Percentiles rank a stretch among this genome's conserved stretches.
phyloP scores from a whole-genome alignment of 2,329 filamentous ascomycete species.

The Arthrinium puccinioides region DNA sequence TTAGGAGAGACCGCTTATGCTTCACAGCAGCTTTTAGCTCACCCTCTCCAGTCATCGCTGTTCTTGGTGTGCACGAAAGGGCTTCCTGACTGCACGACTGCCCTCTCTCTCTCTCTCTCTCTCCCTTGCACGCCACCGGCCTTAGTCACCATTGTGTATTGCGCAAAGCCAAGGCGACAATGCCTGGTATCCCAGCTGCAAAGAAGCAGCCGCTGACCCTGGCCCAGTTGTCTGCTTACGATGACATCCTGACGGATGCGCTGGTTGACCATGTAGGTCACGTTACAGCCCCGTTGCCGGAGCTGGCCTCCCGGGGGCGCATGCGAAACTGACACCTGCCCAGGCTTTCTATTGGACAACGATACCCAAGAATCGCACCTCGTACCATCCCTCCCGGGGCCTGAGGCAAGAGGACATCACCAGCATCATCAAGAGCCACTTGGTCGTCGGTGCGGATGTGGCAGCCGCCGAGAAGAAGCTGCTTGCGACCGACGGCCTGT shows the following conservation, averaged over 20 bases:
- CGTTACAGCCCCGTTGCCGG: background rate
- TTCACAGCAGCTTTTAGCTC: too few species aligned
- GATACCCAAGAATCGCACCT: constrained; percentile 87
- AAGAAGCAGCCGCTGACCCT: constrained; percentile 74
- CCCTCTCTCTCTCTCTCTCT: too few species aligned
- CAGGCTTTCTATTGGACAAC: constrained; percentile 95
- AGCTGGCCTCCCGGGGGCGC: constrained; percentile 1
- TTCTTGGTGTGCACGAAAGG: too few species aligned
- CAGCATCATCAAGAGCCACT: constrained; percentile 54
- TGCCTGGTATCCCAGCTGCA: constrained; percentile 29
- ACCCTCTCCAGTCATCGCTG: too few species aligned
- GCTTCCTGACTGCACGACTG: too few species aligned
- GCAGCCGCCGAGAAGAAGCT: constrained; percentile 64
- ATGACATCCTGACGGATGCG: constrained; percentile 92
- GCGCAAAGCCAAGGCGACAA: too few species aligned
- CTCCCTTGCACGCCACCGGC: too few species aligned
- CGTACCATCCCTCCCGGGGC: constrained; percentile 78
- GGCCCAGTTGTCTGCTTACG: constrained; percentile 82
- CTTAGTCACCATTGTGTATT: too few species aligned
- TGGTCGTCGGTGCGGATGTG: constrained; percentile 69
- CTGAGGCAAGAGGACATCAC: constrained; percentile 59
- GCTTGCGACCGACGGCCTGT: constrained; percentile 64
- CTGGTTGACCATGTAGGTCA: constrained; percentile 84
- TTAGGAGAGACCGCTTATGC: too few species aligned
- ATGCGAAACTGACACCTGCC: constrained; percentile 13